Conservation (phyloP, 2,329 filamentous ascomycete species). For the Chaetothyriales sp. region DNA sequence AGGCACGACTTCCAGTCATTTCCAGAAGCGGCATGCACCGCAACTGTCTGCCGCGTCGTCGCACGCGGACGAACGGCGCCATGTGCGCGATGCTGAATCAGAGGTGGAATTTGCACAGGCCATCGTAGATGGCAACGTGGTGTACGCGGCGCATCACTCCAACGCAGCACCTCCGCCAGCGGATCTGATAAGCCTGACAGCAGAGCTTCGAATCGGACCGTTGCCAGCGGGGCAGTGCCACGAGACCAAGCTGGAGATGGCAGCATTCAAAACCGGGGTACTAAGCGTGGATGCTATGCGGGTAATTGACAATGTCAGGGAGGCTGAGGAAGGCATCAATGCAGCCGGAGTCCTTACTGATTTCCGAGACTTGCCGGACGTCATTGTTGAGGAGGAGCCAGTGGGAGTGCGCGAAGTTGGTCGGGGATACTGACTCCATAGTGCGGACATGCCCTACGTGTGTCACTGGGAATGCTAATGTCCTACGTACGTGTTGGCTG, state of each 20-base stretch:
- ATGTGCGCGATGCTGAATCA: conserved; percentile 7
- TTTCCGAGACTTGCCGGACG: conserved; percentile 14
- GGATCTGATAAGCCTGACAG: conserved; percentile 42
- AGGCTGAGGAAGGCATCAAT: conserved; percentile 12
- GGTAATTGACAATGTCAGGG: conserved; percentile 14
- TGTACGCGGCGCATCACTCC: conserved; percentile 38
- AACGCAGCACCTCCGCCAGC: conserved; percentile 35
- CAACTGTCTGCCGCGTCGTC: conserved; percentile 34
- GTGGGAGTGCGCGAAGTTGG: neutral
- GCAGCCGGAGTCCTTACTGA: conserved; percentile 12
- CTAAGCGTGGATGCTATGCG: conserved; percentile 20
- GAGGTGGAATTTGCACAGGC: conserved; percentile 33
- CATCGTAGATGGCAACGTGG: conserved; percentile 42
- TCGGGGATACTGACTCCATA: neutral
- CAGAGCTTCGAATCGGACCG: conserved; percentile 40
- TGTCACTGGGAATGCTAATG: neutral
- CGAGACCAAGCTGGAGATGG: conserved; percentile 39
- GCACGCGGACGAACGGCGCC: conserved; percentile 14
- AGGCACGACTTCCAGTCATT: neutral
- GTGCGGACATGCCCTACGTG: neutral
- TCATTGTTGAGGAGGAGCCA: conserved; percentile 8
- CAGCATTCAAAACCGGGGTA: conserved; percentile 20
- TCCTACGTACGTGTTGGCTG: neutral
- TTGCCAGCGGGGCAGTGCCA: conserved; percentile 30
- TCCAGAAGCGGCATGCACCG: conserved; percentile 28